phyloP scores from a whole-genome alignment of 768 basidiomycete genomes.

The Gyrodon lividus region DNA sequence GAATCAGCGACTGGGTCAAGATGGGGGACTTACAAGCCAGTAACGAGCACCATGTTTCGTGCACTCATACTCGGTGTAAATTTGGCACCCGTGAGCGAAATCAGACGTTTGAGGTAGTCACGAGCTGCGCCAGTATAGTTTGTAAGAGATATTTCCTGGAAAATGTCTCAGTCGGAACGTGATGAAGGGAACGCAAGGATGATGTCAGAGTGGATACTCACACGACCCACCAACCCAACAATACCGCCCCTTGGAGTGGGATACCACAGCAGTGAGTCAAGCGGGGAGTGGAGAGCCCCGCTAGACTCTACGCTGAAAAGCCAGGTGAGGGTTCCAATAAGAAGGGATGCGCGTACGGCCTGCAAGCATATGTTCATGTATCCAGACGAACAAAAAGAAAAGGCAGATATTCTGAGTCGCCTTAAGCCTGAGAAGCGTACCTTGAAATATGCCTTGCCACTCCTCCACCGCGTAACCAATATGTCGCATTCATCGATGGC shows the following conservation, averaged over 20 bases:
- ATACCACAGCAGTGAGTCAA: slow-evolving; percentile 81
- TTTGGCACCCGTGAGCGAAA: slow-evolving; percentile 69
- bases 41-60: slow-evolving; percentile 77
- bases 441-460: slow-evolving; percentile 67
- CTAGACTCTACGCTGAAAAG: slow-evolving; percentile 73
- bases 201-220: slow-evolving; percentile 35
- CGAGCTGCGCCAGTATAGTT: slow-evolving; percentile 87
- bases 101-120: slow-evolving; percentile 85
- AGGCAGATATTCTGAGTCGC: not conserved
- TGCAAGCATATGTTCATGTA: slow-evolving; percentile 25
- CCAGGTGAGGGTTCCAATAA: slow-evolving; percentile 81
- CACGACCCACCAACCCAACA: slow-evolving; percentile 58
- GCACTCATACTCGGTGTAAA: slow-evolving; percentile 84
- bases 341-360: slow-evolving; percentile 48
- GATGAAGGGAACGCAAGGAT: not conserved
- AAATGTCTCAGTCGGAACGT: slow-evolving; percentile 1
- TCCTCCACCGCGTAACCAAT: slow-evolving; percentile 66
- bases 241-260: slow-evolving; percentile 67
- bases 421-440: slow-evolving; percentile 37
- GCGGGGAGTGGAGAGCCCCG: slow-evolving; percentile 58
- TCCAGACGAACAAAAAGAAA: not conserved
- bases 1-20: not conserved
- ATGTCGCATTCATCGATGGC: slow-evolving; percentile 60
- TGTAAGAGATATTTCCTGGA: slow-evolving; percentile 76
- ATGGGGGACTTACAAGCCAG: slow-evolving; percentile 64